These are phyloP conservation scores for Acephala macrosclerotiorum DNA, from an alignment of 2,329 filamentous ascomycete genomes.

Conservation along the genomic window DNA sequence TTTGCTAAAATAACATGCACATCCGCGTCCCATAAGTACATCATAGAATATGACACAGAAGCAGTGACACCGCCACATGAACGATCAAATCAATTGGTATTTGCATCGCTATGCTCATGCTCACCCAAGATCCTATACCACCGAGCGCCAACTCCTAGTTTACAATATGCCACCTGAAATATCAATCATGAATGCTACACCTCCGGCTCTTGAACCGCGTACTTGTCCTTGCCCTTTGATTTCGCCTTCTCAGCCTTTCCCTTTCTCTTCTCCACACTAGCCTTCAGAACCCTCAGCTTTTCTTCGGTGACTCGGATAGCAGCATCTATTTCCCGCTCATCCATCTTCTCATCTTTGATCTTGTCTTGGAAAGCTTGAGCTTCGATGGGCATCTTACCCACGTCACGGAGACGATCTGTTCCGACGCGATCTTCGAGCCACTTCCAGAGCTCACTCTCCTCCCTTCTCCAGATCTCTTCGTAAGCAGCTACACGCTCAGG, in stretches of 20 bases:
- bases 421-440: slow-evolving; percentile 44
- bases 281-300: slow-evolving; percentile 78
- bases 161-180: slow-evolving; percentile 1
- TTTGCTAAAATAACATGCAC: no score
- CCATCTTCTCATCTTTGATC: slow-evolving; percentile 40
- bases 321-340: slow-evolving; percentile 41
- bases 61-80: not conserved
- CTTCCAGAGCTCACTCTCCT: slow-evolving; percentile 47
- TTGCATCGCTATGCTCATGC: slow-evolving; percentile 9
- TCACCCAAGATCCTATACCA: not conserved
- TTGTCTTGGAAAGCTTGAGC: slow-evolving; percentile 35
- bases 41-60: no score
- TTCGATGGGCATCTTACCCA: slow-evolving; percentile 40
- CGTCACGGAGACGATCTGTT: slow-evolving; percentile 79
- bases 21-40: no score
- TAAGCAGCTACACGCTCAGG: slow-evolving; percentile 82
- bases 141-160: not conserved
- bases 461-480: slow-evolving; percentile 76
- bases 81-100: slow-evolving; percentile 16
- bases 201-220: not conserved
- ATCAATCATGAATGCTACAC: slow-evolving; percentile 7
- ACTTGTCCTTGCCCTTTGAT: not conserved
- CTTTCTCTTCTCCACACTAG: slow-evolving; percentile 62
- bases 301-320: slow-evolving; percentile 76
- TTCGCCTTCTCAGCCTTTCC: slow-evolving; percentile 7